A percentile compares a stretch with the other conserved stretches of the same genome.
phyloP scores from a whole-genome alignment of 2,329 filamentous ascomycete genomes.

The Colletotrichum euphorbiae region DNA sequence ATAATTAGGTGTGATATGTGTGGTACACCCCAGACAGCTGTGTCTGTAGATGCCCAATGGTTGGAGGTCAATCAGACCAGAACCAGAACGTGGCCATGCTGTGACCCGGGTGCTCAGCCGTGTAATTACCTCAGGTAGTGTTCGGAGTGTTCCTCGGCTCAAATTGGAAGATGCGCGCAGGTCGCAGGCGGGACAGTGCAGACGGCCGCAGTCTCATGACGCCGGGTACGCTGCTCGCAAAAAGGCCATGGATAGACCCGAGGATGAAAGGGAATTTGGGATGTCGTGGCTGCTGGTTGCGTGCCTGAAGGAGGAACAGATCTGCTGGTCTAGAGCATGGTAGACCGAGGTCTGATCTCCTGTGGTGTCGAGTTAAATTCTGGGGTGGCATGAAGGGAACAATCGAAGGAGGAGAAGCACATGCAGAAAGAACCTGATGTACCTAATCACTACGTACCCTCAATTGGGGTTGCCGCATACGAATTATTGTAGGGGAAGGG shows the following conservation, averaged over 20 bases:
- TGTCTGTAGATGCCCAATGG: conserved; percentile 10
- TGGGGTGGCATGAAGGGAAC: conserved; percentile 19
- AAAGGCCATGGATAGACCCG: conserved; percentile 12
- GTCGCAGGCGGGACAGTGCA: conserved; percentile 20
- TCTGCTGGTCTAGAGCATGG: conserved; percentile 28
- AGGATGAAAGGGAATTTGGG: background rate
- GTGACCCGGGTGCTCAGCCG: background rate
- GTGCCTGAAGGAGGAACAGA: conserved; percentile 22
- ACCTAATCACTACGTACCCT: no score
- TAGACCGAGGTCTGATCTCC: conserved; percentile 28
- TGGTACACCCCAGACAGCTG: conserved; percentile 11
- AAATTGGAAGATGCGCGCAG: background rate
- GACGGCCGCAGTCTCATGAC: conserved; percentile 10
- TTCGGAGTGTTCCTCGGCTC: background rate
- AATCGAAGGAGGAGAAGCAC: conserved; percentile 20
- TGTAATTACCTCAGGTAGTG: background rate
- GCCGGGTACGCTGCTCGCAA: conserved; percentile 8
- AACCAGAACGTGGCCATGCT: conserved; percentile 2
- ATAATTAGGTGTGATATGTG: background rate
- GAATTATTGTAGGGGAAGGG: no score
- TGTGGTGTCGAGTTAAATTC: conserved; percentile 22
- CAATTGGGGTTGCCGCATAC: no score
- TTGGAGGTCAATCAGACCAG: background rate
- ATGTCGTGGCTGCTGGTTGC: conserved; percentile 12
- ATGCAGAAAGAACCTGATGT: conserved; percentile 10